These are phyloP conservation scores for Chaetomium globosum DNA, from an alignment of 2,329 filamentous ascomycete genomes.

Conservation along the genomic window DNA sequence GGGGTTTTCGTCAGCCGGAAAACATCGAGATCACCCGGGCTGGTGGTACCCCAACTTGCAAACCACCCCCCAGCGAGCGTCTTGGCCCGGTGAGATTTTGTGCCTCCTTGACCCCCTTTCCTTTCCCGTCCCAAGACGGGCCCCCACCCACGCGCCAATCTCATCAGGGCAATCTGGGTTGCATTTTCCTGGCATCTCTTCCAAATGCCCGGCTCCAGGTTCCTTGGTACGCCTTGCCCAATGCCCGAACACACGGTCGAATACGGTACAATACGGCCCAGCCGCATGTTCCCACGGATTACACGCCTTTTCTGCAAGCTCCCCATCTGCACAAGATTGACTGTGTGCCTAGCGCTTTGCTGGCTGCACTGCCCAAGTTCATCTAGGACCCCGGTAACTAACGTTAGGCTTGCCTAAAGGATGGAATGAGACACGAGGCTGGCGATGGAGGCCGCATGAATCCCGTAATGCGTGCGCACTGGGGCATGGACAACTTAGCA, in stretches of 20 bases:
- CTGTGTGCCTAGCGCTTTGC: background rate
- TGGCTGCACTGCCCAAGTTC: background rate
- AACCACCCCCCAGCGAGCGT: background rate
- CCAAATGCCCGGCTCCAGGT: constrained; percentile 11
- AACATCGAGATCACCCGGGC: constrained; percentile 11
- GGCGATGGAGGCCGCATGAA: background rate
- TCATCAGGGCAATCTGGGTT: constrained; percentile 16
- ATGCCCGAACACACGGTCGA: constrained; percentile 18
- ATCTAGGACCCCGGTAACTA: background rate
- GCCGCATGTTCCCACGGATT: background rate
- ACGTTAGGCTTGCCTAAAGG: background rate
- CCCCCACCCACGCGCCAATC: constrained; percentile 14
- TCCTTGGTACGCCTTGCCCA: background rate
- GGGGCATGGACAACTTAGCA: background rate
- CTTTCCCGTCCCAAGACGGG: constrained; percentile 5
- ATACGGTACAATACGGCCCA: background rate
- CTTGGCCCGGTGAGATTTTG: constrained; percentile 11
- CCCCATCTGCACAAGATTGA: background rate
- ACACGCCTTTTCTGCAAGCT: background rate
- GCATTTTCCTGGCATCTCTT: constrained; percentile 9
- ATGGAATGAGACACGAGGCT: background rate
- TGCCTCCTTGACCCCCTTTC: constrained; percentile 12
- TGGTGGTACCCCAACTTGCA: constrained; percentile 15
- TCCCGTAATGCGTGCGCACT: background rate
- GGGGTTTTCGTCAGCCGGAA: background rate